Evolutionary conservation across 2,329 filamentous ascomycete genomes (phyloP), one percentile per base, ranked within the genome.

Genomic region (Nothomitra cinnamomea): DNA sequence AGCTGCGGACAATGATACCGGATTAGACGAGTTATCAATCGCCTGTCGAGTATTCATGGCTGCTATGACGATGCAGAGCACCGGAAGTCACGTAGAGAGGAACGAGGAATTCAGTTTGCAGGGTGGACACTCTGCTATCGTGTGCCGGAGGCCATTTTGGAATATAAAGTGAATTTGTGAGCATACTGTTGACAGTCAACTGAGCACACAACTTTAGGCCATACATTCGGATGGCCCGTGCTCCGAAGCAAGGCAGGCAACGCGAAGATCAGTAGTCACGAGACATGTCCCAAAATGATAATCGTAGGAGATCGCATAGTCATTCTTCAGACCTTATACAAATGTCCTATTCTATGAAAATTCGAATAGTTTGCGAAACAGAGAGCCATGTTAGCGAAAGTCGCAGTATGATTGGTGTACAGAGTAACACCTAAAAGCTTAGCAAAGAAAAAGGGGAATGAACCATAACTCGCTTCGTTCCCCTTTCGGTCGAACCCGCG

Each of bases 41-140:
- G 85, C 79, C 52, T 84, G 85, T 56, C 90, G 78, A 43, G 88
- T 94, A 66, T 96, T 92, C 92, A 96, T 98, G 53, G 57, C 71
- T 28, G 45, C 25, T 49, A 49, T 17, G 45, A 17, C 17, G 24
- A 49, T 49, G 19, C 7, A 28, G 12, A 5, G 17, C n/a, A 35
- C 35, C n/a, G 7, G 12, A 22, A 41, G 50, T 24, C 35, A 52
- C 28, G n/a, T 15, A 41, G 32, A 41, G 52, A 8, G 17, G 3
- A n/a, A 15, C 7, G 21, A 35, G 35, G 43, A 22, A 48, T 53
- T 21, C 21, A 50, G 5, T 24, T 50, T 50, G 47, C 15, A n/a
- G 13, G 4, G 7, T 25, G n/a, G 49, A 28, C 10, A 19, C 12
- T 41, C 5, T 52, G 21, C 40, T 32, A 42, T 52, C 15, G 15